These are phyloP conservation scores for Boeremia lycopersici DNA, from an alignment of 2,329 filamentous ascomycete genomes.

Conservation along the genomic window DNA sequence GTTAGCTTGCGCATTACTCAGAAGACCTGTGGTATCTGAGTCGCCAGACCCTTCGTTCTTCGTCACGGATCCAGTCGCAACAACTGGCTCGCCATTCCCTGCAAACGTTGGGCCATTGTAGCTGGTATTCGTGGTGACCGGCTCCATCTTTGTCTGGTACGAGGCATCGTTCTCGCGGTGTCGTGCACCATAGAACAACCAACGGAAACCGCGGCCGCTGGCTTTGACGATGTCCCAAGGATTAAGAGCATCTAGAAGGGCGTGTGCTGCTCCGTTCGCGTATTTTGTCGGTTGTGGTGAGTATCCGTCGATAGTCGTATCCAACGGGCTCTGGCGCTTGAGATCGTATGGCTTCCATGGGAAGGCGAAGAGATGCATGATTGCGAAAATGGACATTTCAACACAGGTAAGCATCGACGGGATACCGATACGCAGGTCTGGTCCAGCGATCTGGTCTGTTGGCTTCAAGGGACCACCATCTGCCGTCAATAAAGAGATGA, in stretches of 20 bases:
- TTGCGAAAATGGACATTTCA: conserved; percentile 81
- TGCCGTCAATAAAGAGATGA: conserved; percentile 66
- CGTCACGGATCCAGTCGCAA: conserved; percentile 11
- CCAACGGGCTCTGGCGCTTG: conserved; percentile 30
- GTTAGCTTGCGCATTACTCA: conserved; percentile 34
- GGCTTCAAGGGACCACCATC: conserved; percentile 68
- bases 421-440: conserved; percentile 81
- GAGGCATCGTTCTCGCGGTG: conserved; percentile 55
- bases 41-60: conserved; percentile 32
- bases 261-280: conserved; percentile 67
- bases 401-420: conserved; percentile 78
- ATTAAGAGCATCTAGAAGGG: conserved; percentile 75
- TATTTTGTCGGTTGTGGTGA: conserved; percentile 50
- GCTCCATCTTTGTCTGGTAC: conserved; percentile 41
- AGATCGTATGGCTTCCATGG: conserved; percentile 72
- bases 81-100: conserved; percentile 25
- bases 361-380: conserved; percentile 84
- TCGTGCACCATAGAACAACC: conserved; percentile 78
- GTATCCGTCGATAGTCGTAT: conserved; percentile 18
- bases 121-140: conserved; percentile 20
- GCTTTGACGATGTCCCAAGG: conserved; percentile 84
- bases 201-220: conserved; percentile 75
- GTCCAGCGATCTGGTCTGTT: conserved; percentile 67
- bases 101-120: conserved; percentile 34
- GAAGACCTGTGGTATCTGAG: conserved; percentile 32